Base-by-base conservation (phyloP, 2,329 filamentous ascomycete genomes). In the Davidsoniella neocaledoniae region DNA sequence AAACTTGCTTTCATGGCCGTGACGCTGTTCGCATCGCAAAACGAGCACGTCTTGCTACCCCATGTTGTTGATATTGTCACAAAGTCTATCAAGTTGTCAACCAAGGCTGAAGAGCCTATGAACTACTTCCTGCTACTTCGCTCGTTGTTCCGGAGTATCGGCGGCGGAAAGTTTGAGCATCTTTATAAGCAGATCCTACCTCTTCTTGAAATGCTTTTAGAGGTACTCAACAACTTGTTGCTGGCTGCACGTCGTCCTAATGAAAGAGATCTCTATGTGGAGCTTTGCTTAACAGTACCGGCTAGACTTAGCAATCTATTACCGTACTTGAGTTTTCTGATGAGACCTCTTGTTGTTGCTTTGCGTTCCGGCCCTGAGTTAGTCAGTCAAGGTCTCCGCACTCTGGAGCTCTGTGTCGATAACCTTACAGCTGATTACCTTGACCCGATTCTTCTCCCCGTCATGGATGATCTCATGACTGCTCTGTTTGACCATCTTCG, bases 1-100 rank as follows among this genome's bases (percentile, higher is more conserved):
- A 99, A 99, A 66, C 68, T 99, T 46, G 94, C 90, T 0, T 98
- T 98, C 64, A 98, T 99, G 91, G 93, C 93, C 0, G 91, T 99
- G 38, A 98, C 91, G 0, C 71, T 99, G 1, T 99, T 98, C 63
- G 87, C 87, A 0, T 74, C 77, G 7, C 88, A 95, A 60, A 99
- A 99, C 58, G 91, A 99, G 65, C 84, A 91, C 61, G 87, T 99
- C 2, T 71, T 99, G 12, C 71, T 96, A 48, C 93, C 93, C 0
- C 91, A 98, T 62, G 90, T 98, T 46, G 88, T 93, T 49, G 93
- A 93, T 61, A 94, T 99, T 55, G 86, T 98, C 54, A 95, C 90
- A 10, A 88, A 94, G 64, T 96, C 90, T 7, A 95, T 99, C 55
- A 86, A 96, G 64, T 70, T 96, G 37, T 95, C 90, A 1, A 94